Evolutionary conservation across 2,329 filamentous ascomycete genomes (phyloP).

Genomic region (Ramichloridium luteum): DNA sequence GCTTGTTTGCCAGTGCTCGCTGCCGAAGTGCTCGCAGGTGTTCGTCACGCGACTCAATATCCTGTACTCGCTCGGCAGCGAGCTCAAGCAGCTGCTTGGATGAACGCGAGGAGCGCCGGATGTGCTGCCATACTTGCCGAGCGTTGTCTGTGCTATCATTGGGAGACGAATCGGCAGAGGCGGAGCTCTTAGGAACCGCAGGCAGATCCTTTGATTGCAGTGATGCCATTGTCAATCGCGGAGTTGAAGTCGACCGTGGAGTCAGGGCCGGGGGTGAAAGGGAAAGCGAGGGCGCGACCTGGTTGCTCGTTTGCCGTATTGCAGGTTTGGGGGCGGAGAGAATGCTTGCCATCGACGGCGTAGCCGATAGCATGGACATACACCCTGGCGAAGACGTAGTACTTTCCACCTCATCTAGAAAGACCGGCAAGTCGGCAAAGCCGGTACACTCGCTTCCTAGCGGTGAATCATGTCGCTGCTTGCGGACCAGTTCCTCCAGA

Average conservation of each 20-base stretch:
- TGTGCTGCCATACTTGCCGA: slow-evolving; percentile 28
- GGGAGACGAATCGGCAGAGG: slow-evolving; percentile 5
- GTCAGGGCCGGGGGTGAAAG: too few species aligned
- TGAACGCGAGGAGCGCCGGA: slow-evolving; percentile 23
- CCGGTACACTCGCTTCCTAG: too few species aligned
- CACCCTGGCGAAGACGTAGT: not conserved
- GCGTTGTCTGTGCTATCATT: slow-evolving; percentile 19
- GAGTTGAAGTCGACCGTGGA: too few species aligned
- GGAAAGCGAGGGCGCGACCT: not conserved
- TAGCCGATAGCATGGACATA: not conserved
- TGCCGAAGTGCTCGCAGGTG: slow-evolving; percentile 19
- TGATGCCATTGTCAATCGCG: not conserved
- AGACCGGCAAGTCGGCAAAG: too few species aligned
- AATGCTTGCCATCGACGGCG: not conserved
- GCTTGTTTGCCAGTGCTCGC: slow-evolving; percentile 28
- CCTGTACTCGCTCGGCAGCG: slow-evolving; percentile 12
- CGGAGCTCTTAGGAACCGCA: too few species aligned
- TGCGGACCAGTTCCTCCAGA: slow-evolving; percentile 3
- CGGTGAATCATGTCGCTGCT: not conserved
- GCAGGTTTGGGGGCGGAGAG: too few species aligned
- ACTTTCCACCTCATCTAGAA: not conserved
- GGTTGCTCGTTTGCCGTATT: not conserved
- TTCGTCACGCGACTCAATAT: slow-evolving; percentile 18
- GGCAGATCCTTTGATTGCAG: not conserved
- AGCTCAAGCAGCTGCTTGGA: slow-evolving; percentile 15